Evolutionary conservation across 306 rosid species (phyloP).

Genomic region (Vicia faba): DNA sequence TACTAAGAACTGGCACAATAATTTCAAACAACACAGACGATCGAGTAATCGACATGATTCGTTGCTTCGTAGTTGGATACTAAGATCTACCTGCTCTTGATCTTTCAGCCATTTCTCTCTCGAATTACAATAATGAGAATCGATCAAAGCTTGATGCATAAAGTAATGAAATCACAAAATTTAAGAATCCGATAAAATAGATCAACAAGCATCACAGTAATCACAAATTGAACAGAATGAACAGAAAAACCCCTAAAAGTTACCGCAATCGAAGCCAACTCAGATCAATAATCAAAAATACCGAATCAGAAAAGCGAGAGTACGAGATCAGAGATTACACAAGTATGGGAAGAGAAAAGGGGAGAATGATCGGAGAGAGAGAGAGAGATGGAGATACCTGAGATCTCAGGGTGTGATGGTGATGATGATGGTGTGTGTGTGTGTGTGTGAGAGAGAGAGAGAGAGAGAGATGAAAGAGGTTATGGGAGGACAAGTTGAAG

Average conservation of each 20-base stretch:
- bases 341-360: not conserved
- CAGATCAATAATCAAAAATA: conserved; percentile 37
- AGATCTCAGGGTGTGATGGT: conserved; percentile 51
- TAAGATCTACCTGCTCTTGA: conserved; percentile 45
- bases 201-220: conserved; percentile 42
- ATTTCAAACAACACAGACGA: conserved; percentile 18
- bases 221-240: conserved; percentile 32
- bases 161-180: conserved; percentile 34
- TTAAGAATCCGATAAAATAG: conserved; percentile 37
- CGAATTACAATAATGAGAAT: conserved; percentile 12
- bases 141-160: conserved; percentile 35
- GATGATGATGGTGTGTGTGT: conserved; percentile 28
- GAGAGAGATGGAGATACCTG: conserved; percentile 55
- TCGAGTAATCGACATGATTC: conserved; percentile 42
- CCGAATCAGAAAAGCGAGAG: conserved; percentile 14
- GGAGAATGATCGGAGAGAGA: conserved; percentile 31
- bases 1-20: conserved; percentile 26
- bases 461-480: conserved; percentile 33
- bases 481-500: conserved; percentile 61
- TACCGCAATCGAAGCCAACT: conserved; percentile 28
- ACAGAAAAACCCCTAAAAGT: conserved; percentile 45
- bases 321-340: conserved; percentile 45
- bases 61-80: conserved; percentile 31
- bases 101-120: conserved; percentile 23
- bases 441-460: conserved; percentile 36